A percentile compares a stretch with the other conserved stretches of the same genome.
Conservation (phyloP, 495 filamentous ascomycete species). For the Peziza echinospora region DNA sequence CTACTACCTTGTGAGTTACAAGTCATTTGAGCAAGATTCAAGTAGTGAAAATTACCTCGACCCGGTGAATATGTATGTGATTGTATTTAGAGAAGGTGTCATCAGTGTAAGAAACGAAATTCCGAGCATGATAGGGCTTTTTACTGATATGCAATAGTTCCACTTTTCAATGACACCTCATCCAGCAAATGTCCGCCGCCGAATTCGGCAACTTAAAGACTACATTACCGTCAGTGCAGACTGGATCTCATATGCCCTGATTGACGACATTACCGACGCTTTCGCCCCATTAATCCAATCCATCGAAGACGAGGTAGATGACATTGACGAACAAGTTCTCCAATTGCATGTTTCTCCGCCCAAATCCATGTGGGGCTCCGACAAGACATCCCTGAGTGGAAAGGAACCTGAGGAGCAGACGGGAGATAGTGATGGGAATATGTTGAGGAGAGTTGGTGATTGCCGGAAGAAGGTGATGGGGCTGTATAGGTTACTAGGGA, state of each 20-base stretch:
- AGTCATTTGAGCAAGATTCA: slow-evolving; percentile 70
- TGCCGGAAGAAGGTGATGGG: slow-evolving; percentile 88
- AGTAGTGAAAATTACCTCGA: slow-evolving; percentile 58
- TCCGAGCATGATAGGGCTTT: neutral
- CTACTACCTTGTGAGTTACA: slow-evolving; percentile 96
- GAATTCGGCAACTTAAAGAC: slow-evolving; percentile 80
- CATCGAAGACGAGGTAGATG: slow-evolving; percentile 71
- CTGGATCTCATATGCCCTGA: slow-evolving; percentile 98
- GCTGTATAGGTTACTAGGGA: slow-evolving; percentile 75
- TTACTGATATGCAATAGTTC: slow-evolving; percentile 1
- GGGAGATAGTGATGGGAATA: slow-evolving; percentile 23
- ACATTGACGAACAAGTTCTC: slow-evolving; percentile 88
- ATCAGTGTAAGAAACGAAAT: slow-evolving; percentile 23
- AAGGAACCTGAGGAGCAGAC: slow-evolving; percentile 7
- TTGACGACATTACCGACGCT: slow-evolving; percentile 93
- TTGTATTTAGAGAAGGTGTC: slow-evolving; percentile 90
- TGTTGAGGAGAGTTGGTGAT: slow-evolving; percentile 70
- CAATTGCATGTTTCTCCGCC: slow-evolving; percentile 18
- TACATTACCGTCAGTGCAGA: slow-evolving; percentile 82
- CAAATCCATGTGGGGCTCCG: slow-evolving; percentile 2
- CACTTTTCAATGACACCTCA: slow-evolving; percentile 60
- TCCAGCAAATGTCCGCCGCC: slow-evolving; percentile 65
- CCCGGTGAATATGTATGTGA: slow-evolving; percentile 85
- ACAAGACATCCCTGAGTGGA: neutral
- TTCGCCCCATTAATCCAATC: slow-evolving; percentile 76